A percentile compares a stretch with the other conserved stretches of the same genome.
phyloP scores from a whole-genome alignment of 164 flowering plant genomes.

The Buxus sempervirens region DNA sequence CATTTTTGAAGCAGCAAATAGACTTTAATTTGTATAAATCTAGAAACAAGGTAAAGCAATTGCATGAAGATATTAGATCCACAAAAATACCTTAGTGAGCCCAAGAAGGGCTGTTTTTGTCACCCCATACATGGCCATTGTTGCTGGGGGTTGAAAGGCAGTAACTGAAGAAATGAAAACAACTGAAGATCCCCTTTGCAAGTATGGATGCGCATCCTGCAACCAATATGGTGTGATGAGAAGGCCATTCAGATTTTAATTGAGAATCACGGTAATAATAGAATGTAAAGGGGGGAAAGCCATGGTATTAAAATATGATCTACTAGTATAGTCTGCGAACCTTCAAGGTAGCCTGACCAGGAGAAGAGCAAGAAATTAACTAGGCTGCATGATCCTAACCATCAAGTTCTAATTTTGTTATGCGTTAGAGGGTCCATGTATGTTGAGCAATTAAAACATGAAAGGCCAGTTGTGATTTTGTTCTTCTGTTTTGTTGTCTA shows the following conservation, averaged over 20 bases:
- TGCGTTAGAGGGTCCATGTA: too few relatives aligned
- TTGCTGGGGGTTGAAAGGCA: constrained; percentile 53
- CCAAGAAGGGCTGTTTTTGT: constrained; percentile 98
- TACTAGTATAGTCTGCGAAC: neutral
- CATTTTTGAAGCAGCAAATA: neutral
- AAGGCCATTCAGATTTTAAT: neutral
- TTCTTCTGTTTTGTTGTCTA: neutral
- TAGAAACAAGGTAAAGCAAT: neutral
- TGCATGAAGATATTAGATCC: neutral
- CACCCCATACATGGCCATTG: constrained; percentile 93
- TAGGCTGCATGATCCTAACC: too few relatives aligned
- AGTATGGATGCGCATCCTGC: constrained; percentile 86
- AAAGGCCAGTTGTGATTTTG: neutral
- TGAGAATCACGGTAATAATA: neutral
- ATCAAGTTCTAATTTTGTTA: too few relatives aligned
- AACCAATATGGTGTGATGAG: neutral
- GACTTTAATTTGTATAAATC: neutral
- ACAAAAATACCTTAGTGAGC: constrained; percentile 72
- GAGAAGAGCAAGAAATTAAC: too few relatives aligned
- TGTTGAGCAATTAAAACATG: neutral
- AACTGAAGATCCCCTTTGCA: constrained; percentile 77
- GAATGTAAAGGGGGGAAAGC: neutral
- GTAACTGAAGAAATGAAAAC: constrained; percentile 74
- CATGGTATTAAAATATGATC: neutral
- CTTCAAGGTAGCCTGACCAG: too few relatives aligned